These are phyloP conservation scores for Murraya koenigii DNA, from an alignment of 345 rosid species.

Conservation along the genomic window DNA sequence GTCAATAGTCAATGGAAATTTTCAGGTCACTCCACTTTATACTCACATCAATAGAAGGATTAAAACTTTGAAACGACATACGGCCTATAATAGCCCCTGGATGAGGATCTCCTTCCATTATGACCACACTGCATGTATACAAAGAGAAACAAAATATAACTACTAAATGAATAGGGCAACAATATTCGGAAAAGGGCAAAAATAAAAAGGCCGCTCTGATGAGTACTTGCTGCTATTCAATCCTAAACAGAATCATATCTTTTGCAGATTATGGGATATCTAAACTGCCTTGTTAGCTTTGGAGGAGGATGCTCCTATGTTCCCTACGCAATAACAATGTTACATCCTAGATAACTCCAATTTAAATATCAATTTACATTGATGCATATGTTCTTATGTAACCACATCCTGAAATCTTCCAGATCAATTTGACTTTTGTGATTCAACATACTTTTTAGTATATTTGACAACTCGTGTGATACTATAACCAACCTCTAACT, in stretches of 20 bases:
- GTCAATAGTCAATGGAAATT: constrained; percentile 9
- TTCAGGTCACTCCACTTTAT: constrained; percentile 17
- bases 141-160: neutral
- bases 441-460: neutral
- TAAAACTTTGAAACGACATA: constrained; percentile 92
- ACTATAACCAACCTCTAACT: neutral
- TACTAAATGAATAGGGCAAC: neutral
- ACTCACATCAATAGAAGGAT: constrained; percentile 92
- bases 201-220: neutral
- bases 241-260: neutral
- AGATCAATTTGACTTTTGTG: neutral
- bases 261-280: neutral
- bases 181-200: neutral
- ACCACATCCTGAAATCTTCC: neutral
- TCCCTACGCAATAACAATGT: neutral
- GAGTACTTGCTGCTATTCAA: neutral
- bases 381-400: neutral
- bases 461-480: neutral
- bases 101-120: constrained; percentile 91
- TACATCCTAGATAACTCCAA: neutral
- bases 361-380: neutral
- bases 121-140: constrained; percentile 55
- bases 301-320: neutral
- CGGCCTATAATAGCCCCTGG: constrained; percentile 83
- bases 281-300: neutral